Evolutionary conservation across 306 rosid genomes (phyloP).

Genomic region (Fagus crenata): DNA sequence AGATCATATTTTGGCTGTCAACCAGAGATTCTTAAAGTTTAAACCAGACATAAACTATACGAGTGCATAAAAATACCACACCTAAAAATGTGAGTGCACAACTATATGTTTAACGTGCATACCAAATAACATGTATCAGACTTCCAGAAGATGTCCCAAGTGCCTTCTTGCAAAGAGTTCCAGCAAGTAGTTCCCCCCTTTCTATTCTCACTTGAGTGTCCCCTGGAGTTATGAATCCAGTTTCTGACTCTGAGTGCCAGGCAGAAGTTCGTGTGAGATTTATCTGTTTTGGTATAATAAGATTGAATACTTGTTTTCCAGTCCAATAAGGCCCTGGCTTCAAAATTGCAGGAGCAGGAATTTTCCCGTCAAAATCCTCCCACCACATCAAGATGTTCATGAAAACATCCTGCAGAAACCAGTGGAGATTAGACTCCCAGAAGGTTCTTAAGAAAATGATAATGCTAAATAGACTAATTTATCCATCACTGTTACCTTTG

Average conservation of each 20-base stretch:
- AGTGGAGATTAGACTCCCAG: conserved; percentile 28
- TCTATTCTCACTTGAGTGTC: conserved; percentile 94
- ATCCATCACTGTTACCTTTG: conserved; percentile 57
- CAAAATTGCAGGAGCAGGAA: conserved; percentile 89
- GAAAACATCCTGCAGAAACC: conserved; percentile 77
- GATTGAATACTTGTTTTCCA: conserved; percentile 97
- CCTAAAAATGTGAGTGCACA: not conserved
- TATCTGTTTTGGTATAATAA: conserved; percentile 90
- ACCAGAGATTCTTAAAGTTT: conserved; percentile 7
- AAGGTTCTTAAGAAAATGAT: conserved; percentile 15
- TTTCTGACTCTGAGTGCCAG: conserved; percentile 85
- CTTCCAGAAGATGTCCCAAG: conserved; percentile 94
- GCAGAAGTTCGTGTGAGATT: conserved; percentile 85
- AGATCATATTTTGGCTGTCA: not conserved
- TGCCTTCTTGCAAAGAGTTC: conserved; percentile 94
- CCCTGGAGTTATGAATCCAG: conserved; percentile 83
- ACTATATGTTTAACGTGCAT: conserved; percentile 25
- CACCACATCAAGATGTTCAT: conserved; percentile 99
- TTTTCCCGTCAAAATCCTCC: conserved; percentile 98
- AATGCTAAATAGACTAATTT: not conserved
- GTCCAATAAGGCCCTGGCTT: conserved; percentile 99
- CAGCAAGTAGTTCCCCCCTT: conserved; percentile 87
- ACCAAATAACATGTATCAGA: conserved; percentile 98
- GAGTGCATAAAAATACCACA: not conserved
- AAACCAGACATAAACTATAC: not conserved